A percentile compares a stretch with the other conserved stretches of the same genome.
Conservation (phyloP, 2,329 filamentous ascomycete genomes). For the Fusarium heterosporum region DNA sequence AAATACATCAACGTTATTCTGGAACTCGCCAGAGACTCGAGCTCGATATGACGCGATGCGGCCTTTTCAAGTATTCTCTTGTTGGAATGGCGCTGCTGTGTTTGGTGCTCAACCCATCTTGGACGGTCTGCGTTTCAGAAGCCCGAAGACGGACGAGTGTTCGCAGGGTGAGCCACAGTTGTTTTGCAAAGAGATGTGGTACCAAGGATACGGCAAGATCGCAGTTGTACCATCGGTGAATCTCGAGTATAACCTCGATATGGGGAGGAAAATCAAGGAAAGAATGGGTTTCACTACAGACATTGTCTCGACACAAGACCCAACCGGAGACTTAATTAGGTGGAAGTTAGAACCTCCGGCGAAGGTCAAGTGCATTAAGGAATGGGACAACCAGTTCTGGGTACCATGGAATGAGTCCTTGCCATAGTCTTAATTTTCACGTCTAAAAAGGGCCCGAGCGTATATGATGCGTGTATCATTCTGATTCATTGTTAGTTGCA, state of each 20-base stretch:
- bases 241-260: constrained; percentile 62
- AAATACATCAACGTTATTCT: constrained; percentile 65
- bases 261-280: constrained; percentile 58
- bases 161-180: constrained; percentile 64
- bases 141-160: constrained; percentile 56
- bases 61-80: constrained; percentile 69
- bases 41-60: constrained; percentile 49
- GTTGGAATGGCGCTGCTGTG: constrained; percentile 67
- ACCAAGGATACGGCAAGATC: constrained; percentile 59
- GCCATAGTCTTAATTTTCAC: background rate
- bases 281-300: constrained; percentile 61
- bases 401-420: background rate
- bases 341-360: constrained; percentile 59
- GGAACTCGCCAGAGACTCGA: constrained; percentile 56
- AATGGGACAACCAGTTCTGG: constrained; percentile 46
- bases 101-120: constrained; percentile 46
- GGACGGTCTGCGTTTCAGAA: constrained; percentile 57
- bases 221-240: constrained; percentile 67
- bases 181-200: constrained; percentile 69
- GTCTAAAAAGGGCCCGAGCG: too few relatives aligned
- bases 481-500: too few relatives aligned
- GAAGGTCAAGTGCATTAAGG: constrained; percentile 57
- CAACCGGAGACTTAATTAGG: constrained; percentile 51
- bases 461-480: too few relatives aligned
- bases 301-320: constrained; percentile 47